A percentile compares a stretch with the other conserved stretches of the same genome.
These are phyloP conservation scores for Trichocladium antarcticum DNA, from an alignment of 495 filamentous ascomycete species.

Conservation along the genomic window DNA sequence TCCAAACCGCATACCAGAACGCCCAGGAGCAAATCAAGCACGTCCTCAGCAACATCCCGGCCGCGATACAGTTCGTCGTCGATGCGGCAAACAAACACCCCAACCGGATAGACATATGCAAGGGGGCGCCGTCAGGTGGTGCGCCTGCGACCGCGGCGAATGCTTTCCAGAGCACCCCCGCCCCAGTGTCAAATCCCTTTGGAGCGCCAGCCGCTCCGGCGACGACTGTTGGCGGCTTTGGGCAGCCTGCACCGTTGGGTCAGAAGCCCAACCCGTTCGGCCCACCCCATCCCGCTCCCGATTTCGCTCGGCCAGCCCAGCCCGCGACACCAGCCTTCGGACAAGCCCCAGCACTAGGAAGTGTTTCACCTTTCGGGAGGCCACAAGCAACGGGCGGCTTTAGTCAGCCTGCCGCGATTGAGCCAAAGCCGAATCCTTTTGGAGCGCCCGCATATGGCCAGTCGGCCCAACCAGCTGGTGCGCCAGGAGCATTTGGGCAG, in stretches of 20 bases:
- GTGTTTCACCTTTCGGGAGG: no score
- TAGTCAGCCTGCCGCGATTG: slow-evolving; percentile 16
- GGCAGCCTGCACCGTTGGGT: slow-evolving; percentile 34
- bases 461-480: slow-evolving; percentile 21
- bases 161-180: slow-evolving; percentile 8
- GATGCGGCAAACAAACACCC: slow-evolving; percentile 62
- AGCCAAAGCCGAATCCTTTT: slow-evolving; percentile 22
- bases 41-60: slow-evolving; percentile 53
- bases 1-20: slow-evolving; percentile 45
- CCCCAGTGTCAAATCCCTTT: slow-evolving; percentile 19
- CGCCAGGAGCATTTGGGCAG: slow-evolving; percentile 20
- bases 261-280: slow-evolving; percentile 34
- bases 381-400: no score
- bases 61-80: slow-evolving; percentile 60
- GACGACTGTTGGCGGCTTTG: slow-evolving; percentile 24
- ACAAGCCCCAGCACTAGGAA: slow-evolving; percentile 22
- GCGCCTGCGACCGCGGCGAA: slow-evolving; percentile 8
- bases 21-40: slow-evolving; percentile 58
- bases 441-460: slow-evolving; percentile 15
- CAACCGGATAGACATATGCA: slow-evolving; percentile 64
- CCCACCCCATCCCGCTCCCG: slow-evolving; percentile 24
- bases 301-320: slow-evolving; percentile 34
- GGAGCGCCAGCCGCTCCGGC: slow-evolving; percentile 19
- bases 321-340: slow-evolving; percentile 27
- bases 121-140: slow-evolving; percentile 20